Conservation (phyloP, 2,329 filamentous ascomycete species). For the Epicoccum nigrum region DNA sequence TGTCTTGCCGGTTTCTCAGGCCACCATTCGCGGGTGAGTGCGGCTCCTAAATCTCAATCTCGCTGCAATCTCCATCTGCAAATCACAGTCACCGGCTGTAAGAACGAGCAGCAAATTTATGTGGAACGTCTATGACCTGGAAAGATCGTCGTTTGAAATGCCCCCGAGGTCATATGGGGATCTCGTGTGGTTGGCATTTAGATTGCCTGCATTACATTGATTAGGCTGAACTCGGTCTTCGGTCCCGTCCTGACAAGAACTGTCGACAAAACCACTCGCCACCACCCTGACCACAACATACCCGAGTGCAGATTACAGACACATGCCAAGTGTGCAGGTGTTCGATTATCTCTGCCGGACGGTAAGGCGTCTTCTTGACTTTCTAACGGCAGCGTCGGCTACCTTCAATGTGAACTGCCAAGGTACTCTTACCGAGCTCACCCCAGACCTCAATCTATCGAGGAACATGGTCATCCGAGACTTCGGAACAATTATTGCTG, state of each 20-base stretch:
- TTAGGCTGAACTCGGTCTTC: constrained; percentile 38
- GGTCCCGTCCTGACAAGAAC: constrained; percentile 1
- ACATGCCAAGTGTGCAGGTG: not conserved
- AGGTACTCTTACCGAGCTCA: constrained; percentile 7
- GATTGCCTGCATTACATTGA: constrained; percentile 34
- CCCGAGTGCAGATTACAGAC: not conserved
- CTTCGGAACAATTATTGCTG: constrained; percentile 30
- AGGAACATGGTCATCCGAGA: constrained; percentile 22
- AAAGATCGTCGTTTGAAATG: not conserved
- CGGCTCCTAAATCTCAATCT: constrained; percentile 10
- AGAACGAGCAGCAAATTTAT: constrained; percentile 1
- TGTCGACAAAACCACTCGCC: constrained; percentile 10
- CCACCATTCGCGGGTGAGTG: not conserved
- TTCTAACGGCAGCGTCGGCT: not conserved
- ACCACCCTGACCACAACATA: not conserved
- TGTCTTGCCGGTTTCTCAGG: too few species aligned
- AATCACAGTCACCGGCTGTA: not conserved
- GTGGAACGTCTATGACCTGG: constrained; percentile 1
- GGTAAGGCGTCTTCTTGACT: not conserved
- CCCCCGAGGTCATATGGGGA: constrained; percentile 8
- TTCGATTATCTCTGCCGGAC: not conserved
- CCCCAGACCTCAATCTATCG: constrained; percentile 14
- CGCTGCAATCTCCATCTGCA: not conserved
- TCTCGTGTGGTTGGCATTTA: constrained; percentile 30
- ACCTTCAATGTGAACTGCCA: not conserved